Evolutionary conservation across 1,139 yeast species (phyloP), one percentile per base, ranked within the genome.

Genomic region (Yamadazyma taylorii): DNA sequence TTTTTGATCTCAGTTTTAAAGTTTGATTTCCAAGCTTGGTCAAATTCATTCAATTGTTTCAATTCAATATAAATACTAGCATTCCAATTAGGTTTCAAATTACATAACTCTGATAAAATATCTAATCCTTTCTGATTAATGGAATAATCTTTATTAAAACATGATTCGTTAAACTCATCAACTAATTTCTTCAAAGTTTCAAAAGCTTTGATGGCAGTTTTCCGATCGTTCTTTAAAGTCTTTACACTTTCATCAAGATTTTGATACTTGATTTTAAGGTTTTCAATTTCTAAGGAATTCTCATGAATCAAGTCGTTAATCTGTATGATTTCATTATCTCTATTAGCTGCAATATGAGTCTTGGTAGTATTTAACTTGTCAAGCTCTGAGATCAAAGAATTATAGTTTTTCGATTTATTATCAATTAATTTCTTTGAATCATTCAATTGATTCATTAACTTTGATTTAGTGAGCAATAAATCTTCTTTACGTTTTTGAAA

Each of bases 1-100:
- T 56, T 60, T 33, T 61, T 55, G 29, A 70, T 56, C 30, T 61
- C 72, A 3, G 47, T 42, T 34, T 58, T 54, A 43, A 60, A 69
- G 8, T 60, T 50, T 5, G 52, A 52, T 33, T 51, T 60, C 73
- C 75, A 70, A 11, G 60, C 58, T 13, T 48, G 49, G 24, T 69
- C 74, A 25, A 58, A 50, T 24, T 58, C 61, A 25, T 56, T 56
- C 36, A 59, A 53, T 21, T 51, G 49, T 19, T 53, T 58, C 14
- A 64, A 45, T 37, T 67, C 73, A 6, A 50, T 53, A 41, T 50
- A 45, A n/a, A 69, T 52, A 14, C 65, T 69, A 11, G 47, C 50
- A 32, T 57, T 57, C 76, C 75, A 70, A 3, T 56, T 53, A 3
- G 74, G 74, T 32, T 50, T 50, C 7, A 63, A 38, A 25, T 47